Base-by-base conservation (phyloP, 345 rosid genomes). In the Bruguiera sexangula region DNA sequence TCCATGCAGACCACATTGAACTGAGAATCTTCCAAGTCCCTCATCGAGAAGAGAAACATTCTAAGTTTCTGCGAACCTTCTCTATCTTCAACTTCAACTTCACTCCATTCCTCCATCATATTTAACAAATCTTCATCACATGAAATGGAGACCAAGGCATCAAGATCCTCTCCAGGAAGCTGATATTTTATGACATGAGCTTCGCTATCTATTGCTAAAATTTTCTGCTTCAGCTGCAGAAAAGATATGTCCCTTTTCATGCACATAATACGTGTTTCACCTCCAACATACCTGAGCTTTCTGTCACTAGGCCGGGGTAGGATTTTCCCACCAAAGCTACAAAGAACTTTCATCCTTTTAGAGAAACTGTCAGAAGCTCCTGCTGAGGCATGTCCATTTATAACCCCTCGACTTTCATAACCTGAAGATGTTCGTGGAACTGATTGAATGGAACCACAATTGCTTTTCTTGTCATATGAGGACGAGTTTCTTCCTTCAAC, bases 111-210 rank as follows among this genome's bases (percentile, higher is more conserved):
- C 77, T 90, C 96, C 86, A 90, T 82, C 98, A 93, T 90, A 74
- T 90, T 93, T 73, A 74, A 82, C 71, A 93, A 87, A 85, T 93
- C 98, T 73, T 93, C 98, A 52, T 88, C 89, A 65, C 89, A 85
- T 8, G 96, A 85, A 67, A 93, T 90, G 78, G 98, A 93, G 67
- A 93, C 96, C 83, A 93, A 82, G 3, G 98, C 91, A 67, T 93
- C 98, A 68, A 93, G 84, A 75, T 93, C 96, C 83, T 93, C 98
- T 22, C 95, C 98, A 74, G 96, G 98, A 76, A 93, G 98, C 77
- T 93, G 98, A 79, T 93, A 93, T 80, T 88, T 93, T 6, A 90
- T 86, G 48, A 84, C 82, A 68, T 78, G 83, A 78, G 87, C 67
- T 75, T 86, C 89, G 51, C 78, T 73, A 84, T 86, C 88, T 56